Conservation (phyloP, 2,329 filamentous ascomycete species). For the Alternaria triticina region DNA sequence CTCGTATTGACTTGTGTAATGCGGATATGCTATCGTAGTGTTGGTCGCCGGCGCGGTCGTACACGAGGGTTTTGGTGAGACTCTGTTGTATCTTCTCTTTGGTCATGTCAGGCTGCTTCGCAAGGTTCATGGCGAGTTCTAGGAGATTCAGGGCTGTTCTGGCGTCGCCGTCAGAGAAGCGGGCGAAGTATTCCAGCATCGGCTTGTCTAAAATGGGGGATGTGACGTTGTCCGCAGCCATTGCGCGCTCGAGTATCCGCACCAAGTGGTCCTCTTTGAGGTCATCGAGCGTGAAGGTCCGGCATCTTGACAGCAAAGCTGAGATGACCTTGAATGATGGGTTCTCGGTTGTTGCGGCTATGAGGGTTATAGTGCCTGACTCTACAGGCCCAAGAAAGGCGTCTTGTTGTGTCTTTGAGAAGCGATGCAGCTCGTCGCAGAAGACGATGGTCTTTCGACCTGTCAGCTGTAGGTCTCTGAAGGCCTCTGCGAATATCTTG, state of each 20-base stretch:
- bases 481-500: conserved; percentile 85
- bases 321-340: conserved; percentile 92
- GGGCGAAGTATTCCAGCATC: conserved; percentile 79
- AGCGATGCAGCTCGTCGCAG: conserved; percentile 95
- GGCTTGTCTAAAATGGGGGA: conserved; percentile 74
- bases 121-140: conserved; percentile 83
- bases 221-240: conserved; percentile 63
- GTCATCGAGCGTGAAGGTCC: conserved; percentile 85
- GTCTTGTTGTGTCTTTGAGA: conserved; percentile 91
- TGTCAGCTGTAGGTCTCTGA: conserved; percentile 77
- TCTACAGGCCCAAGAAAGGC: conserved; percentile 94
- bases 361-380: conserved; percentile 85
- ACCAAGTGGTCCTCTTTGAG: conserved; percentile 75
- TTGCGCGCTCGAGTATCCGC: conserved; percentile 76
- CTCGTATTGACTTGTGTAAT: conserved; percentile 94
- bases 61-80: conserved; percentile 90
- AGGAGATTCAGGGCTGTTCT: conserved; percentile 91
- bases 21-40: conserved; percentile 98
- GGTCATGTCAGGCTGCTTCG: conserved; percentile 68
- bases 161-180: conserved; percentile 90
- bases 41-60: conserved; percentile 92
- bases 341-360: conserved; percentile 96
- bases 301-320: conserved; percentile 85
- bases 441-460: conserved; percentile 95
- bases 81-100: conserved; percentile 78